Base-by-base conservation (phyloP, 495 filamentous ascomycete species). In the Annulohypoxylon stygium region DNA sequence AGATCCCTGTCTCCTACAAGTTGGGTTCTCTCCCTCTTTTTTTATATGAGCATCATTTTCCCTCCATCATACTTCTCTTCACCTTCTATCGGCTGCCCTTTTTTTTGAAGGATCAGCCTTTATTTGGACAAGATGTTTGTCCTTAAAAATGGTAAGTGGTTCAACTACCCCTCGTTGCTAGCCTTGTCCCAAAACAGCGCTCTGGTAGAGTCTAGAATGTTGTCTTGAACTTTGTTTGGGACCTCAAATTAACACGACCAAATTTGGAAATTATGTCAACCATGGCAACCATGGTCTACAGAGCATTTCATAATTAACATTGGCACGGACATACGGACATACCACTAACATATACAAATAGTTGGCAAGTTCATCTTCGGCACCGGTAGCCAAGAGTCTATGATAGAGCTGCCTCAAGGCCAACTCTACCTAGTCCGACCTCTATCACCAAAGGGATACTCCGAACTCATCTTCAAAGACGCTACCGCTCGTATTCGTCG, bases 401-500 rank as follows among this genome's bases (percentile, higher is more conserved):
- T 99, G 78, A 93, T 97, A 80, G 93, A 98, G 76, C 91, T 99
- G 34, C 89, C 96, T 5, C 93, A 97, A 80, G 96, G 96, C 73
- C 93, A 98, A 82, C 93, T 99, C 34, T 99, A 97, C 79, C 92
- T 99, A 62, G 97, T 99, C 75, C 93, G 96, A 70, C 96, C 96
- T 4, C 86, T 93, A 33, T 99, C 96, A 1, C 93, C 94, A 34
- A 99, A 99, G 81, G 96, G 96, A 67, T 97, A 97, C 76, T 97
- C 94, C 0, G 97, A 99, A 81, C 93, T 98, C 75, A 97, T 99
- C 81, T 99, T 97, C 88, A 98, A 97, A 77, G 96, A 99, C 90
- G 91, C 93, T 36, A 93, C 91, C 34, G 94, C 95, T 23, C 91
- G 91, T 39, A 97, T 99, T 75, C 91, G 96, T 69, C 90, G 93